phyloP scores from a whole-genome alignment of 2,329 filamentous ascomycete genomes.

The Cyanodermella asteris region DNA sequence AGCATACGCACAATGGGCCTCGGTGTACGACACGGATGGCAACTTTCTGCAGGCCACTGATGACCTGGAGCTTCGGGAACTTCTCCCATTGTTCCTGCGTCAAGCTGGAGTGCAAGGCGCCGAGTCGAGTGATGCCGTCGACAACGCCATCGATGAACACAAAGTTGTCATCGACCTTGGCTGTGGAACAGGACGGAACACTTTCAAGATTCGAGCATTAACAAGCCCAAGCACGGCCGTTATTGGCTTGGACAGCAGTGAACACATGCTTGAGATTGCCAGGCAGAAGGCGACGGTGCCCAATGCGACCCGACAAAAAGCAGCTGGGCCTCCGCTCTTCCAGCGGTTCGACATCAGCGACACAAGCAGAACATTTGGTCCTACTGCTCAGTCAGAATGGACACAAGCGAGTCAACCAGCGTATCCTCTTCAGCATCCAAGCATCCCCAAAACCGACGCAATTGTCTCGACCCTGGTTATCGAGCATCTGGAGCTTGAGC shows the following conservation, averaged over 20 bases:
- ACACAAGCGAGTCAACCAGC: neutral
- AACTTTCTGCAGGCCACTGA: slow-evolving; percentile 47
- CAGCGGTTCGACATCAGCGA: neutral
- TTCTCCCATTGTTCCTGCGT: slow-evolving; percentile 31
- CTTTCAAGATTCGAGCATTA: slow-evolving; percentile 24
- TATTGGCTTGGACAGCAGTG: slow-evolving; percentile 31
- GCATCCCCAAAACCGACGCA: slow-evolving; percentile 16
- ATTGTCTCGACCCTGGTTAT: slow-evolving; percentile 41
- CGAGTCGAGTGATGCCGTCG: too few species aligned
- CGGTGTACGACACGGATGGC: slow-evolving; percentile 41
- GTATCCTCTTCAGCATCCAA: too few species aligned
- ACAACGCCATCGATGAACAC: slow-evolving; percentile 6
- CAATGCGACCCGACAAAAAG: slow-evolving; percentile 14
- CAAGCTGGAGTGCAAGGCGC: slow-evolving; percentile 10
- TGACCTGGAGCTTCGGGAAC: slow-evolving; percentile 28
- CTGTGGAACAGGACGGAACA: slow-evolving; percentile 44
- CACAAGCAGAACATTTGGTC: neutral
- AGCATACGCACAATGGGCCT: slow-evolving; percentile 29
- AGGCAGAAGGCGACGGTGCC: too few species aligned
- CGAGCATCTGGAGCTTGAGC: slow-evolving; percentile 35
- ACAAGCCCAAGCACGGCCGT: slow-evolving; percentile 15
- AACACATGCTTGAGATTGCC: slow-evolving; percentile 35
- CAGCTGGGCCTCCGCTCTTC: slow-evolving; percentile 1
- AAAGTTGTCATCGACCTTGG: slow-evolving; percentile 35
- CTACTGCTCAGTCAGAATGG: neutral